phyloP scores from a whole-genome alignment of 768 basidiomycete species.

The Phaeolepiota aurea region DNA sequence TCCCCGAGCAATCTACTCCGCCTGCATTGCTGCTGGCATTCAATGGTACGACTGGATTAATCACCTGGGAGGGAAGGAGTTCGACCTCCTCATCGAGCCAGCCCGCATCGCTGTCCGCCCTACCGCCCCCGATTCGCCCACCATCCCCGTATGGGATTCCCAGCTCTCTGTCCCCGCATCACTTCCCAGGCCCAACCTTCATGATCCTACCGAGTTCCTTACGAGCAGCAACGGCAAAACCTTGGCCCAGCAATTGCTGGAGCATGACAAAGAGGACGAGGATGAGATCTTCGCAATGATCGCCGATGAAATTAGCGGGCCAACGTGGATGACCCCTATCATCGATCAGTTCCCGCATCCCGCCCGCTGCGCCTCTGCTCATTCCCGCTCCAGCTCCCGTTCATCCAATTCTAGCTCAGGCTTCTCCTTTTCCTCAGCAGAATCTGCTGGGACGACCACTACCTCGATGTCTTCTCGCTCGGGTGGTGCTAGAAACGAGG shows the following conservation, averaged over 20 bases:
- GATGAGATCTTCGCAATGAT: constrained; percentile 70
- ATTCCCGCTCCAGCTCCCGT: constrained; percentile 63
- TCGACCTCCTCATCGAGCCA: constrained; percentile 78
- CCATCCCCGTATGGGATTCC: constrained; percentile 64
- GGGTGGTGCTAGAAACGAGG: constrained; percentile 14
- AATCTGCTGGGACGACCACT: constrained; percentile 33
- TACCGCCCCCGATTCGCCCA: constrained; percentile 32
- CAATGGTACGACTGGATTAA: constrained; percentile 81
- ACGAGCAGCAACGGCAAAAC: constrained; percentile 36
- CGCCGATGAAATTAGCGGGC: constrained; percentile 59
- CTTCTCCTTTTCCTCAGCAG: constrained; percentile 47
- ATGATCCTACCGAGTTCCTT: constrained; percentile 11
- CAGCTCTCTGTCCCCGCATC: constrained; percentile 14
- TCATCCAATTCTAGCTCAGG: constrained; percentile 65
- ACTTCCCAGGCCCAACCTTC: constrained; percentile 9
- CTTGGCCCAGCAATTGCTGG: constrained; percentile 65
- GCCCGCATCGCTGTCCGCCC: constrained; percentile 67
- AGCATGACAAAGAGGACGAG: constrained; percentile 64
- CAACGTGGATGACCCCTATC: constrained; percentile 64
- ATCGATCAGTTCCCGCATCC: constrained; percentile 49
- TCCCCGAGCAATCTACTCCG: constrained; percentile 62
- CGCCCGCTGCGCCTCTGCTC: constrained; percentile 42
- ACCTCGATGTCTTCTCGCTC: constrained; percentile 33
- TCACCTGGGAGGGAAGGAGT: constrained; percentile 57
- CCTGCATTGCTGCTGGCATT: constrained; percentile 60